These are phyloP conservation scores for Fusarium staphyleae DNA, from an alignment of 2,329 filamentous ascomycete species.

Conservation along the genomic window DNA sequence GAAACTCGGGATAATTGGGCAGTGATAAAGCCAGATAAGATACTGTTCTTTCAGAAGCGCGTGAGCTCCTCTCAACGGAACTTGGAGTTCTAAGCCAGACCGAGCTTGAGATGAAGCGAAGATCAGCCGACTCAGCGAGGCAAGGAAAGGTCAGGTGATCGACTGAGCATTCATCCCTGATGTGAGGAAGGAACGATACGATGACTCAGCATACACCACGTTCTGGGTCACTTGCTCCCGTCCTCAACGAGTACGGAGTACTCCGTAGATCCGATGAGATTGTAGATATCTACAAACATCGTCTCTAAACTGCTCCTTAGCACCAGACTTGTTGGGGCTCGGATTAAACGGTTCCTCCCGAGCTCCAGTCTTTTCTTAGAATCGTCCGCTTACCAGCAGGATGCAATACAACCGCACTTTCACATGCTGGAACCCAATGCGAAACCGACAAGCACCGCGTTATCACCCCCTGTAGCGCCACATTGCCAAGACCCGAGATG, in stretches of 20 bases:
- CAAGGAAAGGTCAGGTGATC: conserved; percentile 19
- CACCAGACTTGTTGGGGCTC: conserved; percentile 35
- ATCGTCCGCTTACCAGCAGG: conserved; percentile 25
- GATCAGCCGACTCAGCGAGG: conserved; percentile 23
- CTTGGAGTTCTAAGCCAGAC: conserved; percentile 25
- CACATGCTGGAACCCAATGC: conserved; percentile 33
- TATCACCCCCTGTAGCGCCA: conserved; percentile 28
- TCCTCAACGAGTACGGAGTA: no score
- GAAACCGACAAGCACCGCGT: conserved; percentile 6
- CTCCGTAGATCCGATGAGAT: conserved; percentile 32
- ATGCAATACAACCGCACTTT: conserved; percentile 40
- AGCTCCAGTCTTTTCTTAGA: conserved; percentile 16
- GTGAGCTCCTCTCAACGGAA: conserved; percentile 16
- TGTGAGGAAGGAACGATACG: neutral
- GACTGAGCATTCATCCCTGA: neutral
- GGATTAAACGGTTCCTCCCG: conserved; percentile 30
- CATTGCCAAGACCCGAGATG: conserved; percentile 27
- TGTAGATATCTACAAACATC: conserved; percentile 9
- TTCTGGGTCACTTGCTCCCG: neutral
- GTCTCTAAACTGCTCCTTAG: conserved; percentile 4
- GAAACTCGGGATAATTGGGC: conserved; percentile 8
- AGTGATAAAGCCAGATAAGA: conserved; percentile 15
- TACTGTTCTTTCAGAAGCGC: conserved; percentile 21
- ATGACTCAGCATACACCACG: conserved; percentile 19
- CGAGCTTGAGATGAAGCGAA: conserved; percentile 27